Evolutionary conservation across 2,329 filamentous ascomycete genomes (phyloP).

Genomic region (Phaeosphaeria sp.): DNA sequence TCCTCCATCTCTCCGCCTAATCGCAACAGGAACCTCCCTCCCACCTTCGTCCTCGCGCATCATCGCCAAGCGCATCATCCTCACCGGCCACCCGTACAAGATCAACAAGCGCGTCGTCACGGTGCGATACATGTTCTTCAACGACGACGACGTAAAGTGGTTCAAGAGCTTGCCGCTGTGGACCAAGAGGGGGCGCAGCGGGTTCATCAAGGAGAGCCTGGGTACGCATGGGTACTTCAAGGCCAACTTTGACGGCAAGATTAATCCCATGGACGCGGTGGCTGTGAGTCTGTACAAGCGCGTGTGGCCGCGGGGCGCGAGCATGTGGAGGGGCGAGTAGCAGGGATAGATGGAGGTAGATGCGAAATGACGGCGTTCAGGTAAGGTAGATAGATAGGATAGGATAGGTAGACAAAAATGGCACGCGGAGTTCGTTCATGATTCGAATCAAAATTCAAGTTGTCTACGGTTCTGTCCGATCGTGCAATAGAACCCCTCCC

Average conservation of each 20-base stretch:
- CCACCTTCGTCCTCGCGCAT: conserved; percentile 77
- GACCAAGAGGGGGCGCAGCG: conserved; percentile 86
- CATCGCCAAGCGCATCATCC: conserved; percentile 89
- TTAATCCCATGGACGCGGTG: conserved; percentile 94
- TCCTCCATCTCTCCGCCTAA: conserved; percentile 65
- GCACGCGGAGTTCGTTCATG: no score
- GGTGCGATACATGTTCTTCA: conserved; percentile 99
- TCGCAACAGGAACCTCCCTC: conserved; percentile 86
- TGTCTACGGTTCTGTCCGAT: no score
- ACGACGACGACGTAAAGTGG: conserved; percentile 91
- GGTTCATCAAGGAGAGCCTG: conserved; percentile 91
- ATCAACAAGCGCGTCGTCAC: conserved; percentile 98
- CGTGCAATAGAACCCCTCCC: background rate
- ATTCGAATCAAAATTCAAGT: no score
- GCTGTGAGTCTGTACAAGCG: conserved; percentile 74
- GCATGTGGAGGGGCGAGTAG: conserved; percentile 45
- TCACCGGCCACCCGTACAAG: conserved; percentile 97
- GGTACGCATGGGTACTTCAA: conserved; percentile 99
- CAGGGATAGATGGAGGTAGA: conserved; percentile 6
- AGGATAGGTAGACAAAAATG: conserved; percentile 27
- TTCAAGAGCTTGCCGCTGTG: conserved; percentile 96
- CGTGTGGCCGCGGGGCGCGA: conserved; percentile 70
- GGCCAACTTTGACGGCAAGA: conserved; percentile 93
- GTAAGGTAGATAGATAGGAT: background rate
- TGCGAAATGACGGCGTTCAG: conserved; percentile 9